Conservation (phyloP, 192 early-diverging fungal species). For the Diversispora eburnea region DNA sequence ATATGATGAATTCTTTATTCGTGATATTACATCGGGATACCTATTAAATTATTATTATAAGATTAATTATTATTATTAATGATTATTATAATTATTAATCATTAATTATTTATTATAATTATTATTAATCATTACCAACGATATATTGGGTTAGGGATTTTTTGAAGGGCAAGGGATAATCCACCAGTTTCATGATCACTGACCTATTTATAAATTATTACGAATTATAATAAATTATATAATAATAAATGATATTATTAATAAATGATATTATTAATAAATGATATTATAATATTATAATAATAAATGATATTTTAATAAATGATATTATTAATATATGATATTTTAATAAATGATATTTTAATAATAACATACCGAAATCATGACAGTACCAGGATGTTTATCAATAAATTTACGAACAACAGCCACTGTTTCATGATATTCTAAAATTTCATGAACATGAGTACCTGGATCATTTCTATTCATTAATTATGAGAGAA, state of each 20-base stretch:
- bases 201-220: slow-evolving; percentile 26
- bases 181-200: slow-evolving; percentile 99
- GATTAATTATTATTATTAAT: not conserved
- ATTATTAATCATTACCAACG: slow-evolving; percentile 47
- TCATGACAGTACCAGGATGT: slow-evolving; percentile 84
- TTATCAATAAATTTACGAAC: slow-evolving; percentile 76
- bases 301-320: not conserved
- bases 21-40: slow-evolving; percentile 68
- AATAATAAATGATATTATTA: too few species aligned
- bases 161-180: slow-evolving; percentile 76
- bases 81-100: not conserved
- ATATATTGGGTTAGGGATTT: slow-evolving; percentile 72
- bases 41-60: slow-evolving; percentile 28
- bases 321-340: too few species aligned
- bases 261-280: too few species aligned
- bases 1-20: slow-evolving; percentile 69
- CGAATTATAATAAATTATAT: too few species aligned
- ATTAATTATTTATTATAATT: not conserved
- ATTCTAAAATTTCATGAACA: slow-evolving; percentile 86
- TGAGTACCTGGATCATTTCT: slow-evolving; percentile 95
- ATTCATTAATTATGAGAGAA: slow-evolving; percentile 42
- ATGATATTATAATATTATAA: not conserved
- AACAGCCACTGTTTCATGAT: slow-evolving; percentile 69
- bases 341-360: not conserved
- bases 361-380: slow-evolving; percentile 53